A percentile compares a stretch with the other conserved stretches of the same genome.
Conservation (phyloP, 1,284 basidiomycete genomes). For the Leccinum pseudoinsigne region DNA sequence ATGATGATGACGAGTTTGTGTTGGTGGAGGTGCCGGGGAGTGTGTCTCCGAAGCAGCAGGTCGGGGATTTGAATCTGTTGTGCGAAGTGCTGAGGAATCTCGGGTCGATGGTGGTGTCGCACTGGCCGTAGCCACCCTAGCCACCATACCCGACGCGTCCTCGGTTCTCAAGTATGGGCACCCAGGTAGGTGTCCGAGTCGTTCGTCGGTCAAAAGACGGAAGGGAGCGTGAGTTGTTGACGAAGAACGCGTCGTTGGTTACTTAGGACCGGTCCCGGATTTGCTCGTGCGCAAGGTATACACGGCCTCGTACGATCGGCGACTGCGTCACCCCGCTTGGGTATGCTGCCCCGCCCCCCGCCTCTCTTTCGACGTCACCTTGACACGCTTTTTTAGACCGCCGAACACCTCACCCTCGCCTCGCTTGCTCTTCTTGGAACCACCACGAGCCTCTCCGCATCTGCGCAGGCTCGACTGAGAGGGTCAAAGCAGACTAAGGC, state of each 20-base stretch:
- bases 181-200: constrained; percentile 48
- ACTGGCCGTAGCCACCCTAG: constrained; percentile 14
- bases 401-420: constrained; percentile 85
- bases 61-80: no score
- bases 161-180: constrained; percentile 70
- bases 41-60: no score
- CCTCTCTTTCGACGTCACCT: not conserved
- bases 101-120: no score
- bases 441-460: no score
- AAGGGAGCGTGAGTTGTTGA: not conserved
- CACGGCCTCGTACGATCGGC: constrained; percentile 88
- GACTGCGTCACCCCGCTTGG: constrained; percentile 92
- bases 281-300: constrained; percentile 81
- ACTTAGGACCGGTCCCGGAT: constrained; percentile 81
- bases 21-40: no score
- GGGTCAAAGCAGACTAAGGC: no score
- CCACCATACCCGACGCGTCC: constrained; percentile 14
- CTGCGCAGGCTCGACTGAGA: no score
- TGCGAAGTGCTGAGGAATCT: no score
- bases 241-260: not conserved
- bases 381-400: constrained; percentile 52
- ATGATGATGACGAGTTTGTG: no score
- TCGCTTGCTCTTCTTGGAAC: constrained; percentile 42
- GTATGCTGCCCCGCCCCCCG: constrained; percentile 41
- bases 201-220: not conserved